Percentiles rank a stretch among this genome's conserved stretches.
These are phyloP conservation scores for Cryptosporidium xiaoi DNA, from an alignment of 169 alveolate genomes.

Conservation along the genomic window DNA sequence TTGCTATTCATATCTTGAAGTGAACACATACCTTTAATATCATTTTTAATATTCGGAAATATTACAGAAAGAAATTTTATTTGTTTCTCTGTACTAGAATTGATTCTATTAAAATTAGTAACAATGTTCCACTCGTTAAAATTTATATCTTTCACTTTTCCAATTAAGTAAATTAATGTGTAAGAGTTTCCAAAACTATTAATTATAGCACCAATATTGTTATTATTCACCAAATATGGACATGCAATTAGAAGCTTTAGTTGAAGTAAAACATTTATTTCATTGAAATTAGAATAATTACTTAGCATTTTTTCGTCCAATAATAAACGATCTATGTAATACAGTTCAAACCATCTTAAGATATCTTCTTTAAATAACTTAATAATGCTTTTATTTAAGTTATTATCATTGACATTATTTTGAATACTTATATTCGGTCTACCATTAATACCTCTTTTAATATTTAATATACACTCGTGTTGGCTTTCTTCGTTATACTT, in stretches of 20 bases:
- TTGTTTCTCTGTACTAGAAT: not conserved
- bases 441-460: not conserved
- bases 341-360: not conserved
- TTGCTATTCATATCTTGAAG: not conserved
- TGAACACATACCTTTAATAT: conserved; percentile 14
- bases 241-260: conserved; percentile 44
- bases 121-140: conserved; percentile 37
- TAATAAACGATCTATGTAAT: not conserved
- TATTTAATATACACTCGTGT: not conserved
- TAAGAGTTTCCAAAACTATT: conserved; percentile 14
- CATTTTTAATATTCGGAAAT: conserved; percentile 11
- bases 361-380: not conserved
- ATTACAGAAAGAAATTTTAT: conserved; percentile 18
- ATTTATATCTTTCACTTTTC: not conserved
- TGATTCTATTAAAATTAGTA: conserved; percentile 19
- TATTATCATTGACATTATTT: too few species aligned
- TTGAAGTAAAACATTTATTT: conserved; percentile 3
- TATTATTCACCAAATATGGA: conserved; percentile 1
- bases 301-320: not conserved
- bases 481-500: conserved; percentile 8
- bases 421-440: not conserved
- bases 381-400: not conserved
- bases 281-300: not conserved
- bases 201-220: not conserved
- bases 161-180: conserved; percentile 34